Evolutionary conservation across 306 rosid genomes (phyloP), one percentile per base, ranked within the genome.

Genomic region (Spatholobus suberectus): DNA sequence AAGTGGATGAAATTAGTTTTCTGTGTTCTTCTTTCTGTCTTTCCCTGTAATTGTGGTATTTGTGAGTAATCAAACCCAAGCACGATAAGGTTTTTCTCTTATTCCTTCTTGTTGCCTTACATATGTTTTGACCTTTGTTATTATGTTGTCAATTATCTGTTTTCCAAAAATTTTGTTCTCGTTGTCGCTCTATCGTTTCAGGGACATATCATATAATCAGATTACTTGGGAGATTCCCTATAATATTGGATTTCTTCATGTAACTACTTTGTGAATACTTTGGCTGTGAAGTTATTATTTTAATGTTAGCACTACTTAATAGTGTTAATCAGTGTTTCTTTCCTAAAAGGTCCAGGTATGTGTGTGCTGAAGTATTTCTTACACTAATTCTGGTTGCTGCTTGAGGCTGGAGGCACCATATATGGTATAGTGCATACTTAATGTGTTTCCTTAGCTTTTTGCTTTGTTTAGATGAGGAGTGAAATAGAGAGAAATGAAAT

Each of bases 171-270:
- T 20, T 17, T 49, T 24, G 0, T 38, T 6, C 20, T 0, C 32
- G 5, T 11, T 51, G 26, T 55, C 20, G 24, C 9, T 32, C 11
- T 38, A 8, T 70, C 15, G 1, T 44, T 78, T 58, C 89, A 95
- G 99, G 80, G 99, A 95, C 79, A 84, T 95, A 66, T 95, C 98
- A 2, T 95, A 93, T 81, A 95, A 95, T 82, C 91, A 85, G 78
- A 89, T n/a, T n/a, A n/a, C n/a, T 0, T 98, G 98, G 13, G 93
- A 85, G 88, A 93, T 95, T 79, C 99, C 98, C 0, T 95, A n/a
- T n/a, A n/a, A n/a, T n/a, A 90, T 95, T 87, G 99, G 99, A 10
- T 95, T 93, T 79, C 87, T 95, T 26, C 99, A 95, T 89, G 99
- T 95, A 13, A 98, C 99, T 62, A 95, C 99, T 15, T 66, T 95